A percentile compares a stretch with the other conserved stretches of the same genome.
Evolutionary conservation across 805 yeast species (phyloP).

Genomic region (Schwanniomyces vanrijiae): DNA sequence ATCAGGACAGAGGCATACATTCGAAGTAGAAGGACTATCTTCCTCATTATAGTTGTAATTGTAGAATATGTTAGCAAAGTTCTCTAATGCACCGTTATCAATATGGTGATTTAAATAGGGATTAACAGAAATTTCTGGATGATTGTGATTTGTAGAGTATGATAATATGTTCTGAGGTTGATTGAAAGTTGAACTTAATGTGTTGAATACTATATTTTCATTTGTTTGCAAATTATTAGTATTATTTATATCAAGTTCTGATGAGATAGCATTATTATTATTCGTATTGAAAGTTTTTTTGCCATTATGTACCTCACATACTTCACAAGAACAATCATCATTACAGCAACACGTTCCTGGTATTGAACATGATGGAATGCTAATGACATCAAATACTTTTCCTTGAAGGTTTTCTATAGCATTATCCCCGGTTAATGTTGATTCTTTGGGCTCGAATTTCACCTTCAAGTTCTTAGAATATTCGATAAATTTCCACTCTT

Average conservation of each 20-base stretch:
- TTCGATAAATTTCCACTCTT: slow-evolving; percentile 9
- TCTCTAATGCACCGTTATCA: not conserved
- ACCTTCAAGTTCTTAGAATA: slow-evolving; percentile 1
- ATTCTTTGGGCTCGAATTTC: slow-evolving; percentile 6
- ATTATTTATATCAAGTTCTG: slow-evolving; percentile 8
- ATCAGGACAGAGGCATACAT: slow-evolving; percentile 22
- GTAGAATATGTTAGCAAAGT: not conserved
- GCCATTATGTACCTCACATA: slow-evolving; percentile 36
- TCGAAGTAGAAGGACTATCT: slow-evolving; percentile 10
- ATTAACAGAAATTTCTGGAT: not conserved
- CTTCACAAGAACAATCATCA: slow-evolving; percentile 35
- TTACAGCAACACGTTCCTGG: slow-evolving; percentile 39
- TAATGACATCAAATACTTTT: slow-evolving; percentile 18
- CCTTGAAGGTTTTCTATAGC: not conserved
- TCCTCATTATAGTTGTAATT: not conserved
- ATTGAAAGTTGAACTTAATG: not conserved
- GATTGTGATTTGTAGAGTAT: not conserved
- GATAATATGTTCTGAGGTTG: not conserved
- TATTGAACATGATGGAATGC: slow-evolving; percentile 33
- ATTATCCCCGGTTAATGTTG: not conserved
- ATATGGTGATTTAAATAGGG: not conserved
- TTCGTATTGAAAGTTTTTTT: slow-evolving; percentile 3
- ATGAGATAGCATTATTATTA: slow-evolving; percentile 4
- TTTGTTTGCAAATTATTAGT: slow-evolving; percentile 8
- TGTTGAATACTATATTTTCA: not conserved